Evolutionary conservation across 768 basidiomycete species (phyloP).

Genomic region (Tulasnella sp.): DNA sequence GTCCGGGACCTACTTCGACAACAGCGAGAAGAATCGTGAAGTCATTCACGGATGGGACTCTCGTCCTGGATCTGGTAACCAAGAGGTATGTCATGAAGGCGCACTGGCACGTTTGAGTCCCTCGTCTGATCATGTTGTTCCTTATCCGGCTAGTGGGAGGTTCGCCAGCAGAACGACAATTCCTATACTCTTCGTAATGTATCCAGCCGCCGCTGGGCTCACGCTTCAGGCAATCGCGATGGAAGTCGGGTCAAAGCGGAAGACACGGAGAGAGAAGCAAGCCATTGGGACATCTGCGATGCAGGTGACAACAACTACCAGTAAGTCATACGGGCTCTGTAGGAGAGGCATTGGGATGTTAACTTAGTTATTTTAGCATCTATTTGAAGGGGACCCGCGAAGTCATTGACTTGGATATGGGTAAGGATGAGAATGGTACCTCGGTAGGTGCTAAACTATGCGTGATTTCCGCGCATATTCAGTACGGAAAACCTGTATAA

Average conservation of each 20-base stretch:
- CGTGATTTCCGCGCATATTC: not conserved
- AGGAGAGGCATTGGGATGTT: not conserved
- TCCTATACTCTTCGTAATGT: not conserved
- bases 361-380: not conserved
- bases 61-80: not conserved
- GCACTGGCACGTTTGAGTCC: not conserved
- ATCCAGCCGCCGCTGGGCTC: not conserved
- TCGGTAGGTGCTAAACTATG: not conserved
- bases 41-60: not conserved
- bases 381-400: not conserved
- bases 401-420: not conserved
- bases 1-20: not conserved
- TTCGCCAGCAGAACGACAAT: not conserved
- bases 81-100: not conserved
- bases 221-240: not conserved
- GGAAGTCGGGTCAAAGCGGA: not conserved
- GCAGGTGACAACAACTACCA: not conserved
- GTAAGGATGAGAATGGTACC: not conserved
- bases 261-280: not conserved
- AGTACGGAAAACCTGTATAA: not conserved
- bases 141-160: not conserved
- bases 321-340: not conserved
- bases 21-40: not conserved
- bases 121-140: not conserved
- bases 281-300: not conserved